These are phyloP conservation scores for Cladobotryum mycophilum DNA, from an alignment of 2,329 filamentous ascomycete species.

Conservation along the genomic window DNA sequence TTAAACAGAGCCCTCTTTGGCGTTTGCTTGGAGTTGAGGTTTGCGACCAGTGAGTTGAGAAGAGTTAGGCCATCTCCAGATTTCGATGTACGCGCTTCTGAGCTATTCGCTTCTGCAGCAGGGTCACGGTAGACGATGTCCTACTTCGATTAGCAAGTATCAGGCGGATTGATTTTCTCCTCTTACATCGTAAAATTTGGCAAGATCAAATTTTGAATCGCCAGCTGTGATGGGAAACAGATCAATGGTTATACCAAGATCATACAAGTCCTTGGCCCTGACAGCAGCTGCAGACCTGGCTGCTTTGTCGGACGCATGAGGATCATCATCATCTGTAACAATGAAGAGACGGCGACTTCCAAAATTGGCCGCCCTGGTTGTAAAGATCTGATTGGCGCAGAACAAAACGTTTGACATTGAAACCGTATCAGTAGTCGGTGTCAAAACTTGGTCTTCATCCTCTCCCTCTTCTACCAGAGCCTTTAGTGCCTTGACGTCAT, in stretches of 20 bases:
- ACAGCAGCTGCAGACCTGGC: conserved; percentile 72
- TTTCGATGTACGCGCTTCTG: conserved; percentile 54
- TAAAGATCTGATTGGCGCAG: conserved; percentile 94
- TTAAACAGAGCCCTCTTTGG: conserved; percentile 82
- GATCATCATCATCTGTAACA: conserved; percentile 89
- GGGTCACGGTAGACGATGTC: conserved; percentile 86
- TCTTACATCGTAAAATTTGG: conserved; percentile 84
- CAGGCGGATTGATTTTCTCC: too few species aligned
- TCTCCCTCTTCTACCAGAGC: conserved; percentile 72
- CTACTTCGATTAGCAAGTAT: conserved; percentile 32
- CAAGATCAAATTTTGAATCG: conserved; percentile 68
- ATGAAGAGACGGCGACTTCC: conserved; percentile 89
- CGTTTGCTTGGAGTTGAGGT: conserved; percentile 84
- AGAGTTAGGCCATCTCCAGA: conserved; percentile 71
- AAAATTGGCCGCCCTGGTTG: conserved; percentile 90
- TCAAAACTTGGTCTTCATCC: conserved; percentile 61
- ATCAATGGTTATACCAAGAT: conserved; percentile 85
- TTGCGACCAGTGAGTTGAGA: conserved; percentile 73
- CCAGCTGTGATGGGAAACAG: conserved; percentile 78
- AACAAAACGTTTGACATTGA: conserved; percentile 88
- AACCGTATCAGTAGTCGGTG: conserved; percentile 61
- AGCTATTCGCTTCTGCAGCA: conserved; percentile 55
- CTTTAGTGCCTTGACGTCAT: conserved; percentile 77
- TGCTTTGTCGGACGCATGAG: conserved; percentile 66
- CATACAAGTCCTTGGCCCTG: conserved; percentile 89